Conservation (phyloP, 106 monocot genomes). For the Apostasia shenzhenica region DNA sequence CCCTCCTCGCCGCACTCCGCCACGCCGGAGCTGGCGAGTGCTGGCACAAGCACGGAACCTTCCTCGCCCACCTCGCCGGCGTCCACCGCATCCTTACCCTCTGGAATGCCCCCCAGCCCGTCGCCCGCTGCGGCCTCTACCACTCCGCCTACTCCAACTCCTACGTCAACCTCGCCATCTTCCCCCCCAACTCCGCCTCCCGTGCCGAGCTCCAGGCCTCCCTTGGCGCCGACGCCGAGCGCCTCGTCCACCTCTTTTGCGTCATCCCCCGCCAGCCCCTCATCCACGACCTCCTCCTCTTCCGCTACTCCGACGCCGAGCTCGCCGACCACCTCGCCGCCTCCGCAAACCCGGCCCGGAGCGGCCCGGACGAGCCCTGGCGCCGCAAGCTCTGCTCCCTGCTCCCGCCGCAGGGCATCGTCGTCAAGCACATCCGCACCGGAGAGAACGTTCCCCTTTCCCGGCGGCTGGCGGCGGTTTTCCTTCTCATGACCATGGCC, state of each 20-base stretch:
- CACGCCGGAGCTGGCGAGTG: constrained; percentile 78
- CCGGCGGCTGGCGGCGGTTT: constrained; percentile 46
- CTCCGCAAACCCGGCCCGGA: constrained; percentile 29
- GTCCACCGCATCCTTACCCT: constrained; percentile 76
- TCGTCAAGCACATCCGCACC: constrained; percentile 64
- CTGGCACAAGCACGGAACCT: constrained; percentile 92
- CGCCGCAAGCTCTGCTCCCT: constrained; percentile 36
- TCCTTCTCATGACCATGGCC: constrained; percentile 74
- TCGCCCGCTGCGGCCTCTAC: constrained; percentile 82
- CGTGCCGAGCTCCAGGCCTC: constrained; percentile 35
- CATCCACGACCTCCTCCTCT: constrained; percentile 80
- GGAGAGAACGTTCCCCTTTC: constrained; percentile 64
- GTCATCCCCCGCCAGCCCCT: constrained; percentile 68
- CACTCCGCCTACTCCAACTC: constrained; percentile 99
- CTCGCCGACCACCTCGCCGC: constrained; percentile 36
- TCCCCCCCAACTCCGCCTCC: constrained; percentile 49
- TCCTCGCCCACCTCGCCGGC: constrained; percentile 78
- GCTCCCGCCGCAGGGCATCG: constrained; percentile 46
- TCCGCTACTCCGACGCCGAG: constrained; percentile 58
- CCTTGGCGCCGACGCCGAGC: constrained; percentile 58
- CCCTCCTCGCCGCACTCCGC: constrained; percentile 47
- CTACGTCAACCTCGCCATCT: constrained; percentile 99
- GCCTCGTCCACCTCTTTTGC: constrained; percentile 88
- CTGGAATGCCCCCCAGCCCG: constrained; percentile 48
- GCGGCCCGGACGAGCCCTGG: constrained; percentile 32